Evolutionary conservation across 352 stramenopile genomes (phyloP), one percentile per base, ranked within the genome.

Genomic region (Pseudoperonospora humuli): DNA sequence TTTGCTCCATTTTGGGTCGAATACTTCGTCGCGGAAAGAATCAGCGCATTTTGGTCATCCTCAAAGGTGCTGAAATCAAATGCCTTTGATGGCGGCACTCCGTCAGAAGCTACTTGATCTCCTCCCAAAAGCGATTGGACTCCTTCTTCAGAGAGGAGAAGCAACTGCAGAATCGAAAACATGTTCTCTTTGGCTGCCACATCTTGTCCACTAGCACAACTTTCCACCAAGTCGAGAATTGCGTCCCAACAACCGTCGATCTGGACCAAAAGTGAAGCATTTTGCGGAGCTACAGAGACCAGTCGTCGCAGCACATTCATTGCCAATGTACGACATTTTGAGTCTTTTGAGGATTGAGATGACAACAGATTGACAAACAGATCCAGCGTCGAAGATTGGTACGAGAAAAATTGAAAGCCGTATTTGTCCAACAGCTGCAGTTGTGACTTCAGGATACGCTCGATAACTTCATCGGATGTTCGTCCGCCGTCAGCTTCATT

Each of bases 371-470:
- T 53, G 7, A 86, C 28, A 2, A 90, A 44, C 11, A 90, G 45
- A 21, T 77, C 69, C 19, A 90, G 62, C 6, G 70, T 78, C 23
- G 73, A 74, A 9, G 62, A 86, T 43, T 90, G 68, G 45, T 67
- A 90, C 8, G 73, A 86, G 39, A 82, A 85, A 44, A 90, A 86
- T 45, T 90, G 73, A 48, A 79, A 78, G 26, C 61, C 73, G 25
- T 84, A 90, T 33, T 84, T 81, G 21, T 83, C 59, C 31, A 90
- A 42, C 10, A 90, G 49, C 28, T 75, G 72, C 18, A 82, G 18
- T 36, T 86, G 75, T 2, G 74, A 70, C 14, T 73, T 68, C 31
- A 90, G 54, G 46, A 90, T 85, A 23, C 62, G 77, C 29, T 84
- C 62, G 19, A 86, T 54, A n/a, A 84, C 67, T 42, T 90, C 77